Conservation (phyloP, 2,329 filamentous ascomycete genomes). For the Aspergillus sp. region DNA sequence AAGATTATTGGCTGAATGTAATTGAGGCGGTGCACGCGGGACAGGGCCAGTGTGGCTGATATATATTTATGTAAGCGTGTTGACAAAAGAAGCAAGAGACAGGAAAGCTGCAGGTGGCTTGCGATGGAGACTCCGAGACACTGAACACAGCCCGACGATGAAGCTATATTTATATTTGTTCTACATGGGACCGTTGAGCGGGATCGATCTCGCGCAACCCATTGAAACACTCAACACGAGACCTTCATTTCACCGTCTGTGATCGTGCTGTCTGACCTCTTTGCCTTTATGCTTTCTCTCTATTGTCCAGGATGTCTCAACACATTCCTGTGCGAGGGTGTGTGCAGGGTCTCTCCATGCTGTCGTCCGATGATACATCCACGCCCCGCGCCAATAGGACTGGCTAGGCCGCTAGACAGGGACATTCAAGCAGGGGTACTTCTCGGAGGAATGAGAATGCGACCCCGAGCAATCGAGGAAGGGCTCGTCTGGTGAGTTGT, state of each 20-base stretch:
- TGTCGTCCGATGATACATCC: background rate
- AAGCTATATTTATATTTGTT: slow-evolving; percentile 5
- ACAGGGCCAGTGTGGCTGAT: slow-evolving; percentile 12
- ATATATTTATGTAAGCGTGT: background rate
- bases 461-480: background rate
- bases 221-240: slow-evolving; percentile 2
- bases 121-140: background rate
- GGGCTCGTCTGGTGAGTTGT: slow-evolving; percentile 8
- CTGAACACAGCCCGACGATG: slow-evolving; percentile 6
- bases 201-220: background rate
- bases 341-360: slow-evolving; percentile 6
- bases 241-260: slow-evolving; percentile 4
- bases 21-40: slow-evolving; percentile 17
- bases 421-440: background rate
- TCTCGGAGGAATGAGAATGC: background rate
- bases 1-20: slow-evolving; percentile 13
- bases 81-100: background rate
- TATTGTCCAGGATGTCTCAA: background rate
- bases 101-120: background rate
- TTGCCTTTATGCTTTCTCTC: background rate
- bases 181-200: background rate
- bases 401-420: background rate
- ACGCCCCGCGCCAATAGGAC: background rate
- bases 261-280: slow-evolving; percentile 17
- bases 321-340: slow-evolving; percentile 7